phyloP scores from a whole-genome alignment of 306 rosid genomes.

The Oemleria cerasiformis region DNA sequence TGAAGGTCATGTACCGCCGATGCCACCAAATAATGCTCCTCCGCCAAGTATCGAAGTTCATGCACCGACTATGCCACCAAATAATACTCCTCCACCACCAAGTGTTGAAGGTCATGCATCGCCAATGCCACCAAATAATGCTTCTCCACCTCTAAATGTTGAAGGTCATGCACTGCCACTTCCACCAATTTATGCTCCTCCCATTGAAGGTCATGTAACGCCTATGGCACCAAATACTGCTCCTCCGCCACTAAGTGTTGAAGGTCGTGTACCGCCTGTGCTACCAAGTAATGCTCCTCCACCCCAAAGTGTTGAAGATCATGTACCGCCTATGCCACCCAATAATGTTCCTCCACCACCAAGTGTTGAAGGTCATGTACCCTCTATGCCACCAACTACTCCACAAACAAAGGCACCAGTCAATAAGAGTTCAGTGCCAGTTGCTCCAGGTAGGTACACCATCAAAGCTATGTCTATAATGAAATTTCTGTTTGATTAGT shows the following conservation, averaged over 20 bases:
- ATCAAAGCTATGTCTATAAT: constrained; percentile 2
- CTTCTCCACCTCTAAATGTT: constrained; percentile 38
- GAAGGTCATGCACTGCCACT: constrained; percentile 29
- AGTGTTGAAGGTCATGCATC: constrained; percentile 34
- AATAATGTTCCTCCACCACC: constrained; percentile 40
- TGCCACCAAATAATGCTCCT: constrained; percentile 37
- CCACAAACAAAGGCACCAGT: constrained; percentile 25
- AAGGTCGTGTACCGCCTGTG: constrained; percentile 25
- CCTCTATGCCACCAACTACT: constrained; percentile 35
- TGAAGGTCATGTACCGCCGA: constrained; percentile 27
- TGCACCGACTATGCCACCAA: constrained; percentile 26
- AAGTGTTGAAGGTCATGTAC: constrained; percentile 27
- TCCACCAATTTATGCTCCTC: constrained; percentile 36
- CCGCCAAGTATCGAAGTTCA: constrained; percentile 36
- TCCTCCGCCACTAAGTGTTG: constrained; percentile 44
- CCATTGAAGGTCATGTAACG: constrained; percentile 32
- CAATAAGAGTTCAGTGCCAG: constrained; percentile 17
- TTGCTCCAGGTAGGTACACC: constrained; percentile 53
- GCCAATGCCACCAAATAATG: constrained; percentile 21
- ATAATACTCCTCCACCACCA: constrained; percentile 37
- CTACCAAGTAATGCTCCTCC: constrained; percentile 41
- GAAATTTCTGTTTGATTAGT: constrained; percentile 26
- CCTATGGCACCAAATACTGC: constrained; percentile 28
- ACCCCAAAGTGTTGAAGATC: constrained; percentile 36
- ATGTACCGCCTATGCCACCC: constrained; percentile 36